phyloP scores from a whole-genome alignment of 1,139 yeast species.

The Sugiyamaella novakii region DNA sequence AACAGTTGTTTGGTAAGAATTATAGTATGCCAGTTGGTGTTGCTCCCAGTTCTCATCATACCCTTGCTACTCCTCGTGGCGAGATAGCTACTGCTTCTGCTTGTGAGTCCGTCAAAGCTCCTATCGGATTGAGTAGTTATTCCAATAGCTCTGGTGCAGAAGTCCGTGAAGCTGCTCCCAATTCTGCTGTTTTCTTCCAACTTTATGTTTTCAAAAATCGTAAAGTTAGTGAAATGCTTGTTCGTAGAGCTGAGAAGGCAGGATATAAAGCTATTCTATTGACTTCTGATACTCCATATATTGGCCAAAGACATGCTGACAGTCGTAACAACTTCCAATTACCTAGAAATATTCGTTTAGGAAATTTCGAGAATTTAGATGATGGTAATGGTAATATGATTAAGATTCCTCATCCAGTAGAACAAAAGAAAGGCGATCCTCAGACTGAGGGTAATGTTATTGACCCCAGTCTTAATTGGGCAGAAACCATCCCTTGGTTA shows the following conservation, averaged over 20 bases:
- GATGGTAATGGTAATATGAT: slow-evolving; percentile 24
- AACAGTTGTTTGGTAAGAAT: slow-evolving; percentile 45
- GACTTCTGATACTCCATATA: slow-evolving; percentile 66
- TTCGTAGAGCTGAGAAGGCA: slow-evolving; percentile 52
- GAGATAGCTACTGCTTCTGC: slow-evolving; percentile 48
- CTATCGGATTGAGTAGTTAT: slow-evolving; percentile 41
- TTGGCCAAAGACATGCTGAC: slow-evolving; percentile 65
- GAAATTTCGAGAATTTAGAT: slow-evolving; percentile 35
- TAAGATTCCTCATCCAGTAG: slow-evolving; percentile 23
- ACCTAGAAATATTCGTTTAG: slow-evolving; percentile 36
- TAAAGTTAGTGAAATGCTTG: slow-evolving; percentile 49
- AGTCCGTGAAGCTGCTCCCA: slow-evolving; percentile 38
- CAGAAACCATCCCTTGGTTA: slow-evolving; percentile 50
- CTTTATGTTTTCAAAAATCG: slow-evolving; percentile 49
- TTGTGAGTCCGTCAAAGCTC: slow-evolving; percentile 35
- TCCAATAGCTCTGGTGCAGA: slow-evolving; percentile 38
- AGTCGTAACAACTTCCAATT: slow-evolving; percentile 48
- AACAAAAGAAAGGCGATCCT: slow-evolving; percentile 18
- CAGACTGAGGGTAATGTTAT: slow-evolving; percentile 47
- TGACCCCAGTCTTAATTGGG: slow-evolving; percentile 67
- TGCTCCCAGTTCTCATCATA: slow-evolving; percentile 66
- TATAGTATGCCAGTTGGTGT: slow-evolving; percentile 58
- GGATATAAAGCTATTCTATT: slow-evolving; percentile 60
- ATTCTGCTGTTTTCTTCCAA: slow-evolving; percentile 42
- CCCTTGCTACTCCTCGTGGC: slow-evolving; percentile 62